These are phyloP conservation scores for Leccinum subrobustum DNA, from an alignment of 1,284 basidiomycete species.

Conservation along the genomic window DNA sequence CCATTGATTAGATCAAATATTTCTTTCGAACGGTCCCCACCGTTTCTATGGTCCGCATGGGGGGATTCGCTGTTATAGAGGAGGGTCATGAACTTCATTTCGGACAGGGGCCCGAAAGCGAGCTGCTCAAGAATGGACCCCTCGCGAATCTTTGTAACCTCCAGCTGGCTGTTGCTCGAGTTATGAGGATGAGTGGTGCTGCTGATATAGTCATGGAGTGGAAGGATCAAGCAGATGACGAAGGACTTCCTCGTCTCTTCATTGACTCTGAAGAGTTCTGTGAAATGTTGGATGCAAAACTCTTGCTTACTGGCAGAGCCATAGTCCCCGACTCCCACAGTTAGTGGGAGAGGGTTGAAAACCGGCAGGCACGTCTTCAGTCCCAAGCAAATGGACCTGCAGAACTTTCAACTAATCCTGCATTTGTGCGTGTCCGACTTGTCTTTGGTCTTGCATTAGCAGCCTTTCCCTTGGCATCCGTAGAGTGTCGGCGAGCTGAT, in stretches of 20 bases:
- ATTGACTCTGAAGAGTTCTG: conserved; percentile 3
- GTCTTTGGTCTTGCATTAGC: too few relatives aligned
- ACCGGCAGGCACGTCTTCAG: too few relatives aligned
- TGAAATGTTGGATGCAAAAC: conserved; percentile 9
- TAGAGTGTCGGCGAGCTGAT: too few relatives aligned
- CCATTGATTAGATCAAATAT: neutral
- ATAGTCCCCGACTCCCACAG: too few relatives aligned
- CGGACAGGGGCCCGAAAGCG: neutral
- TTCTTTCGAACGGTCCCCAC: neutral
- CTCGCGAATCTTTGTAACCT: neutral
- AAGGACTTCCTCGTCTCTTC: conserved; percentile 1
- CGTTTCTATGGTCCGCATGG: neutral
- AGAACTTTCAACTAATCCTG: too few relatives aligned
- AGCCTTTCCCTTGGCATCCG: too few relatives aligned
- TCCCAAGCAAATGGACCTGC: too few relatives aligned
- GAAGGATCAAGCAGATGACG: conserved; percentile 6
- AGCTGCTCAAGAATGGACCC: neutral
- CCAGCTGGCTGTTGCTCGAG: neutral
- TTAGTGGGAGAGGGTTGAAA: too few relatives aligned
- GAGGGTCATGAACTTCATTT: neutral
- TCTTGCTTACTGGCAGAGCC: neutral
- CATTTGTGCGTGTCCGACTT: too few relatives aligned
- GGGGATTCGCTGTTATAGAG: neutral
- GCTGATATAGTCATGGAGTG: neutral
- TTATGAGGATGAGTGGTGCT: neutral